These are phyloP conservation scores for Mycena citricolor DNA, from an alignment of 1,284 basidiomycete genomes.

Conservation along the genomic window DNA sequence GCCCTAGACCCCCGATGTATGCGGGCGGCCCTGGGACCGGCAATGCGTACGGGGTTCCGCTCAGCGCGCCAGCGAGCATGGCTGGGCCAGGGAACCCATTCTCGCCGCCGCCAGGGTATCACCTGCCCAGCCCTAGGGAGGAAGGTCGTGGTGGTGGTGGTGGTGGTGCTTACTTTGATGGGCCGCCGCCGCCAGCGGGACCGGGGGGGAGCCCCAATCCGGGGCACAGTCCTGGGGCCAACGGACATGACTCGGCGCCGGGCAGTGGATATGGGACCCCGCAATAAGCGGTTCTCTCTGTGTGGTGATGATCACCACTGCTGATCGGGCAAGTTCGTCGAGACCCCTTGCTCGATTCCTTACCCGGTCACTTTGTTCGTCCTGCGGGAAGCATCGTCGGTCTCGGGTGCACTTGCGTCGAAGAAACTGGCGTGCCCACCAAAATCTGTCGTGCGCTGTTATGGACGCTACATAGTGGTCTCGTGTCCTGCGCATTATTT, in stretches of 20 bases:
- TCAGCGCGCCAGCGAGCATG: conserved; percentile 51
- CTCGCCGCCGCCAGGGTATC: conserved; percentile 36
- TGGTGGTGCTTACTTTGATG: conserved; percentile 33
- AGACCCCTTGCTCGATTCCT: too few species aligned
- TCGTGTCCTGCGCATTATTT: conserved; percentile 17
- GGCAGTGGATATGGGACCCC: conserved; percentile 24
- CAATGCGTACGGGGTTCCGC: conserved; percentile 44
- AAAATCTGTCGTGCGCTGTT: too few species aligned
- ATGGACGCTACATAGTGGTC: conserved; percentile 1
- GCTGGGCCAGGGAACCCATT: conserved; percentile 44
- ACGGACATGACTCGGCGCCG: conserved; percentile 15
- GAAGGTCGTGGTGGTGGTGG: conserved; percentile 5
- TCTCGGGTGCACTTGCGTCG: not conserved
- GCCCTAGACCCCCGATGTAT: conserved; percentile 33
- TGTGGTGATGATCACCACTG: conserved; percentile 8
- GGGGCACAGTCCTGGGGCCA: conserved; percentile 3
- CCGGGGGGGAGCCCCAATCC: not conserved
- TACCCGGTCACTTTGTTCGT: too few species aligned
- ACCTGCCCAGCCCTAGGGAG: conserved; percentile 36
- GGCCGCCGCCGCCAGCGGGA: conserved; percentile 12
- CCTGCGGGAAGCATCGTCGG: too few species aligned
- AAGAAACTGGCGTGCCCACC: too few species aligned
- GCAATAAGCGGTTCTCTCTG: conserved; percentile 12
- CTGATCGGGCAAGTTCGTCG: too few species aligned
- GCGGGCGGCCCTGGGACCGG: conserved; percentile 21